Evolutionary conservation across 352 stramenopile genomes (phyloP).

Genomic region (Phytopythium montanum): DNA sequence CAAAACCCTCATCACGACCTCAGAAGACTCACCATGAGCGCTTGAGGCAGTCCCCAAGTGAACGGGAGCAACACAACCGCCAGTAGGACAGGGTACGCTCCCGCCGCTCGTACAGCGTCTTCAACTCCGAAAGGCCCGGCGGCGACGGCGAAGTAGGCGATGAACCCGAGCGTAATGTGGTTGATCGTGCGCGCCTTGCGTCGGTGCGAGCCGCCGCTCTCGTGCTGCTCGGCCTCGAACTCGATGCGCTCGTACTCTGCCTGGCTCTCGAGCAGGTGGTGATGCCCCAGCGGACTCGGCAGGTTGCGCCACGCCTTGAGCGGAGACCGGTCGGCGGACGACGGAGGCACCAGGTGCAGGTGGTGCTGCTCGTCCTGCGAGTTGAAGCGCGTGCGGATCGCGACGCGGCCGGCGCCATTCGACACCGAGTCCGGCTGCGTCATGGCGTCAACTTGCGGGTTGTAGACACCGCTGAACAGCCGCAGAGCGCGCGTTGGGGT

Average conservation of each 20-base stretch:
- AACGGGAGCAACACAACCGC: conserved; percentile 73
- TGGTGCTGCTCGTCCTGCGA: conserved; percentile 44
- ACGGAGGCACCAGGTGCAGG: conserved; percentile 63
- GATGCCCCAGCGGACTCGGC: conserved; percentile 41
- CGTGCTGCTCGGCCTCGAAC: conserved; percentile 19
- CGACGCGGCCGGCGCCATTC: conserved; percentile 10
- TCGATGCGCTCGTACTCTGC: conserved; percentile 37
- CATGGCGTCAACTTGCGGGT: conserved; percentile 6
- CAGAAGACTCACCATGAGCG: conserved; percentile 57
- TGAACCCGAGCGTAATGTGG: conserved; percentile 79
- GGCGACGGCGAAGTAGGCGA: conserved; percentile 81
- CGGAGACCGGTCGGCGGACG: conserved; percentile 66
- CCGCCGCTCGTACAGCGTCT: conserved; percentile 66
- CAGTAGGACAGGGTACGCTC: conserved; percentile 64
- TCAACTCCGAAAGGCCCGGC: conserved; percentile 78
- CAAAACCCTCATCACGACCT: neutral
- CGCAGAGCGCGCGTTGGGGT: neutral
- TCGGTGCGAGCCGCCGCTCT: conserved; percentile 14
- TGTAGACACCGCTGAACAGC: neutral
- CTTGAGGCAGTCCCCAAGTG: conserved; percentile 80
- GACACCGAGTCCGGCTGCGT: conserved; percentile 2
- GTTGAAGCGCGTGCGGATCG: conserved; percentile 64
- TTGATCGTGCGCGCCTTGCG: conserved; percentile 69
- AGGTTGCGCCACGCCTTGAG: conserved; percentile 76
- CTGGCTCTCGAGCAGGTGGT: conserved; percentile 47